These are phyloP conservation scores for Pythium folliculosum DNA, from an alignment of 352 stramenopile species.

Conservation along the genomic window DNA sequence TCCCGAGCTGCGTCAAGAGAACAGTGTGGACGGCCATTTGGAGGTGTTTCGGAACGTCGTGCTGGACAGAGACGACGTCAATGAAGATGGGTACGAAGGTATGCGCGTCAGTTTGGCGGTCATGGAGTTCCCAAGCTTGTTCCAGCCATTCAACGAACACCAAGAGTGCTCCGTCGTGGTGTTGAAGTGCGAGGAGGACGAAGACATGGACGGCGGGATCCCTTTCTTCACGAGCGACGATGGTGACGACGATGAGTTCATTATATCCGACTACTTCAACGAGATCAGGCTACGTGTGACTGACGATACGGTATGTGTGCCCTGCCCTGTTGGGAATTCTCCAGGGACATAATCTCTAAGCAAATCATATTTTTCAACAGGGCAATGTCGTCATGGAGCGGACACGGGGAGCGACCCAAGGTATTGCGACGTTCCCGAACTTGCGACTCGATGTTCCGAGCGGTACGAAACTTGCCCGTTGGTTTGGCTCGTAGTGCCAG, in stretches of 20 bases:
- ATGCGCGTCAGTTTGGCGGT: constrained; percentile 68
- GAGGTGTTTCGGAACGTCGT: constrained; percentile 61
- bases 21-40: constrained; percentile 49
- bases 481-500: background rate
- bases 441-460: constrained; percentile 65
- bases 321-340: background rate
- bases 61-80: constrained; percentile 63
- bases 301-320: constrained; percentile 45
- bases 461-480: constrained; percentile 35
- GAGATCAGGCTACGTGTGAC: constrained; percentile 56
- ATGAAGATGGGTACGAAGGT: constrained; percentile 57
- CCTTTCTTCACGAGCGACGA: constrained; percentile 73
- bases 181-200: constrained; percentile 80
- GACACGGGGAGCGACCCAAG: constrained; percentile 44
- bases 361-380: constrained; percentile 21
- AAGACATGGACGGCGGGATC: constrained; percentile 56
- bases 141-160: constrained; percentile 69
- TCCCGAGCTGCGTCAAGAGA: constrained; percentile 59
- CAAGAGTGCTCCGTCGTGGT: constrained; percentile 66
- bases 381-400: constrained; percentile 65
- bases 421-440: constrained; percentile 56
- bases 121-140: constrained; percentile 73
- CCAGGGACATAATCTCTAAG: background rate
- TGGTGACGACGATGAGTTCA: constrained; percentile 64
- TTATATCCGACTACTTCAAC: constrained; percentile 68